Percentiles rank a stretch among this genome's conserved stretches.
Evolutionary conservation across 768 basidiomycete genomes (phyloP).

Genomic region (Lactarius trivialis): DNA sequence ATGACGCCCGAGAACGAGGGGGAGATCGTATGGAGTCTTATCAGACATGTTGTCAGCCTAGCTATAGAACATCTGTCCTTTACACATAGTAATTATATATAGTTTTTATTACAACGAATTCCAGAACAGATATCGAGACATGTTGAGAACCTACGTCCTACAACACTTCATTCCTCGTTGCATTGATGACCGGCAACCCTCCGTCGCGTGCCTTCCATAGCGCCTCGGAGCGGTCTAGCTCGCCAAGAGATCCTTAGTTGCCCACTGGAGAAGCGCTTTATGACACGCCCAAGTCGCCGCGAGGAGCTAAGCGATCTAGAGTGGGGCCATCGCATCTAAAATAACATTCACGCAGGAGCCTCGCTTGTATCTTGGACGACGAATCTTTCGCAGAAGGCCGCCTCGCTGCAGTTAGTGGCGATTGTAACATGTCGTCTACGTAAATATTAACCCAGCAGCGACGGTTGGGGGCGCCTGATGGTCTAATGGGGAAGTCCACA

Average conservation of each 20-base stretch:
- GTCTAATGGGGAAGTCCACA: slow-evolving; percentile 11
- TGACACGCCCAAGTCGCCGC: neutral
- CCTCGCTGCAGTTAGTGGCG: slow-evolving; percentile 18
- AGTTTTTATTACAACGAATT: neutral
- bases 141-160: neutral
- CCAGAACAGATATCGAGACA: neutral
- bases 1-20: neutral
- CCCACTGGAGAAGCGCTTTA: neutral
- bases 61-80: neutral
- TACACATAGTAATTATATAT: neutral
- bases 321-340: slow-evolving; percentile 4
- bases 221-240: neutral
- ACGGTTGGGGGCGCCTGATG: slow-evolving; percentile 7
- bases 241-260: slow-evolving; percentile 3
- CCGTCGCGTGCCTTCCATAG: slow-evolving; percentile 5
- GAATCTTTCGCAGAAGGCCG: slow-evolving; percentile 21
- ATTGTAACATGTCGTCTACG: slow-evolving; percentile 19
- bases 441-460: slow-evolving; percentile 15
- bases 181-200: neutral
- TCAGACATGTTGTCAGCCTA: neutral
- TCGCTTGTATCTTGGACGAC: slow-evolving; percentile 8
- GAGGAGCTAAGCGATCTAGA: neutral
- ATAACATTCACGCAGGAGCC: slow-evolving; percentile 9
- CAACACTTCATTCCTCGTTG: neutral
- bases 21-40: neutral